Conservation (phyloP, 2,329 filamentous ascomycete species). For the Cladosporium sphaerospermum region DNA sequence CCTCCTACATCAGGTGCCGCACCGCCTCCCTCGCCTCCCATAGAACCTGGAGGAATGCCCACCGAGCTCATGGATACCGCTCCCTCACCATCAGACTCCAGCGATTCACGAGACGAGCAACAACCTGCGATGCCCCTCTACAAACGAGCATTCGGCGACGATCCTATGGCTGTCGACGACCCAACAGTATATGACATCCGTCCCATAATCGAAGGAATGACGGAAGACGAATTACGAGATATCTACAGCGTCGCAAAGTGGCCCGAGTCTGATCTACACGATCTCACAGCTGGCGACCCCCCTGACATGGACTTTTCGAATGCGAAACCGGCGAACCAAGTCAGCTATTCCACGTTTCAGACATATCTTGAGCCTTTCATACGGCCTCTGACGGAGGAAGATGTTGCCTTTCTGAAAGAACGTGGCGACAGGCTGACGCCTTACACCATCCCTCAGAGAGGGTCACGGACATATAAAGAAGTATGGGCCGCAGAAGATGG, state of each 20-base stretch:
- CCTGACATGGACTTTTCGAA: constrained; percentile 95
- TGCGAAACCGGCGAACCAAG: constrained; percentile 88
- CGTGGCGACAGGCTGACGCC: constrained; percentile 72
- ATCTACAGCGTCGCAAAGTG: constrained; percentile 85
- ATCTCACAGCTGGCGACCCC: constrained; percentile 80
- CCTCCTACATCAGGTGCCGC: constrained; percentile 18
- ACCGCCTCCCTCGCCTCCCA: constrained; percentile 27
- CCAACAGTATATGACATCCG: constrained; percentile 93
- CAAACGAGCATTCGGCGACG: constrained; percentile 78
- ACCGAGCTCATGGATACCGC: constrained; percentile 53
- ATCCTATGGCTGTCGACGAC: constrained; percentile 84
- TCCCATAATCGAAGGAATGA: constrained; percentile 66
- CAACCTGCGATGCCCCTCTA: constrained; percentile 61
- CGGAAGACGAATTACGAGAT: constrained; percentile 74
- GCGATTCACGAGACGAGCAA: constrained; percentile 49
- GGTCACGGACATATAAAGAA: constrained; percentile 79
- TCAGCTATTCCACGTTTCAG: constrained; percentile 89
- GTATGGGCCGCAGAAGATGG: constrained; percentile 94
- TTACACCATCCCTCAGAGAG: constrained; percentile 79
- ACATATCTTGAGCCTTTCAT: constrained; percentile 90
- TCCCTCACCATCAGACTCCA: constrained; percentile 53
- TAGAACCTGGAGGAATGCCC: constrained; percentile 25
- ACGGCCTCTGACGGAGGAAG: constrained; percentile 82
- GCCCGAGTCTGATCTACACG: constrained; percentile 70
- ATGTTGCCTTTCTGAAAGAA: constrained; percentile 86